Base-by-base conservation (phyloP, 1,139 yeast genomes). In the Magnusiomyces paraingens region DNA sequence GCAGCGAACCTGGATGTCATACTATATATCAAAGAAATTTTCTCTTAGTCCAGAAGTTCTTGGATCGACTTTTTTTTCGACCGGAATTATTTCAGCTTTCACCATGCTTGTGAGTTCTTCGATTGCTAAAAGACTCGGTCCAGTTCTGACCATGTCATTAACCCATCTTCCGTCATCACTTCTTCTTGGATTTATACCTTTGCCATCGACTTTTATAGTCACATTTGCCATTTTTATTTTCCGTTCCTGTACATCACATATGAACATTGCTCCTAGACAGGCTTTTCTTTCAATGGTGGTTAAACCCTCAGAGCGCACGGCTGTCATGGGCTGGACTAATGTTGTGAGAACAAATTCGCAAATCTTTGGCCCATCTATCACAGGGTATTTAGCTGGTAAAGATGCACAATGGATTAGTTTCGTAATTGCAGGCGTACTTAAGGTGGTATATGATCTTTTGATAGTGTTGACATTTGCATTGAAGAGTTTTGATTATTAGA, bases 231-330 rank as follows among this genome's bases (percentile, higher is more conserved):
- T 71, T 14, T 67, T 82, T 41, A 58, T 82, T 20, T 65, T 77
- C 17, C 76, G 84, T 55, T 78, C 80, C 54, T 70, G 81, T 1
- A 76, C 90, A 0, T 75, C 83, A 1, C 80, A 90, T 0, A 88
- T 89, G 93, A 96, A 90, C 66, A 96, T 89, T 35, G 94, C 89
- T 1, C 96, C 96, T 6, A 77, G 96, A 52, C 96, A 89, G 68
- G 81, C 89, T 3, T 73, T 89, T 47, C 70, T 89, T 43, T 82
- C 94, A 0, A 78, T 87, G 5, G 73, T 88, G 17, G 82, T 89
- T 52, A 77, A 78, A n/a, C 75, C 78, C 12, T 69, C 74, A 12
- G 94, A 88, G 55, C 72, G 90, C 49, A 82, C 95, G 2, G 80
- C 77, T 61, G 93, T 86, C 2, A 79, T 90, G 84, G 96, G 96